Evolutionary conservation across 2,329 filamentous ascomycete genomes (phyloP), one percentile per base, ranked within the genome.

Genomic region (Beauveria australis): DNA sequence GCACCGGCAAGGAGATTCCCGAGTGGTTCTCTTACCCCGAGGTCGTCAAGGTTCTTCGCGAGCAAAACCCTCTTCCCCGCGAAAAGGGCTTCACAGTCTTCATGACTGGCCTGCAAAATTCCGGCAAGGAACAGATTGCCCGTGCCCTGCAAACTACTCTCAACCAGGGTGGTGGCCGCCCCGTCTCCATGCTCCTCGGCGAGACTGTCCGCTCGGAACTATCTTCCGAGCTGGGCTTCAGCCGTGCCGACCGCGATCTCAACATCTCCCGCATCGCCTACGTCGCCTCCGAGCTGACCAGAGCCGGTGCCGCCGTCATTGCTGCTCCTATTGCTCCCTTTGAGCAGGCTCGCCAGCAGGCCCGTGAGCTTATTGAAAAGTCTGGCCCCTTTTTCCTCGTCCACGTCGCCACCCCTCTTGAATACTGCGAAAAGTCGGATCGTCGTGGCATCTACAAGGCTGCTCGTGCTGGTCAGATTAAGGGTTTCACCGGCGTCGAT

Each of bases 21-120:
- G 92, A 95, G 77, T 99, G 94, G 94, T 99, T 99, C 84, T 97
- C 94, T 37, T 99, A 99, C 82, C 93, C 94, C 64, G 94, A 99
- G 80, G 94, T 99, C 68, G 94, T 99, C 78, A 88, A 87, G 76
- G 94, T 97, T 54, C 88, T 99, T 64, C 88, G 94, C 70, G 92
- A 99, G 80, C 96, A 93, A 68, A 94, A 97, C 81, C 94, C 93
- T 54, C 86, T 95, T 56, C 89, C 94, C 67, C 87, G 85, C 69
- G 84, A 88, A 72, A 95, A 99, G 81, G 94, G 94, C 65, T 99
- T 99, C 85, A 97, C 94, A 65, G 84, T 99, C 76, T 97, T 99
- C 87, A 83, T 99, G 66, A 97, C 94, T 3, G 94, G 94, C 63
- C 97, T 94, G 82, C 88, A 89, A 74, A 99, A 97, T 86, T 89